These are phyloP conservation scores for Aspergillus nanangensis DNA, from an alignment of 495 filamentous ascomycete genomes.

Conservation along the genomic window DNA sequence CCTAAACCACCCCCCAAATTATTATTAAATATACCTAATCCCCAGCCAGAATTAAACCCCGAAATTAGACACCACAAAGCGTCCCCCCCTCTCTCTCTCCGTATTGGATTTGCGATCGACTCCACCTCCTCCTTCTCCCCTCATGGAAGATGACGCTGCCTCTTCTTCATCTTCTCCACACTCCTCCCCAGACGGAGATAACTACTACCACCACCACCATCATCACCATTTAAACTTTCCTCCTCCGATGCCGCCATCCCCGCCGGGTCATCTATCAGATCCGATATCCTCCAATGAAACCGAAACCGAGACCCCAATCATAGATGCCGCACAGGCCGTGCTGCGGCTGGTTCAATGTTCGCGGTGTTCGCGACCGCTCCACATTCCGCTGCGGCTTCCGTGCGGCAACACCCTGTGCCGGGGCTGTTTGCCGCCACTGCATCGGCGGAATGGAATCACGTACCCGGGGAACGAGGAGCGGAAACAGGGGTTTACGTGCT, in stretches of 20 bases:
- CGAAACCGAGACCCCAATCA: neutral
- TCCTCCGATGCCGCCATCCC: no score
- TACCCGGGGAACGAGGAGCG: slow-evolving; percentile 65
- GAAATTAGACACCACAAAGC: no score
- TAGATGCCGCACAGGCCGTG: slow-evolving; percentile 36
- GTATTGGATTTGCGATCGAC: no score
- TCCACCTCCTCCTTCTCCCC: no score
- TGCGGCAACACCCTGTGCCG: slow-evolving; percentile 80
- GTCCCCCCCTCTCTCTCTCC: no score
- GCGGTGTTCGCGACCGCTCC: slow-evolving; percentile 65
- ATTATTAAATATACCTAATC: no score
- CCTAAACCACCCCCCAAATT: no score
- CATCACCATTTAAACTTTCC: neutral
- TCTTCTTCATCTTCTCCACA: slow-evolving; percentile 11
- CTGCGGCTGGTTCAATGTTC: slow-evolving; percentile 71
- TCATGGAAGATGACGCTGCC: slow-evolving; percentile 37
- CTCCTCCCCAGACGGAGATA: slow-evolving; percentile 3
- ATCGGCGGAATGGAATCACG: slow-evolving; percentile 61
- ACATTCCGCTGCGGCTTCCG: slow-evolving; percentile 68
- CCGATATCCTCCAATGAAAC: neutral
- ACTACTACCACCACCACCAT: neutral
- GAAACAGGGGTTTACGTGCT: slow-evolving; percentile 65
- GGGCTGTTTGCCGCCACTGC: slow-evolving; percentile 63
- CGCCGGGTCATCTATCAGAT: no score
- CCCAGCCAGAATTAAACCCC: no score